Percentiles rank a stretch among this genome's conserved stretches.
Conservation (phyloP, 495 filamentous ascomycete species). For the Penicillium simplicissimum region DNA sequence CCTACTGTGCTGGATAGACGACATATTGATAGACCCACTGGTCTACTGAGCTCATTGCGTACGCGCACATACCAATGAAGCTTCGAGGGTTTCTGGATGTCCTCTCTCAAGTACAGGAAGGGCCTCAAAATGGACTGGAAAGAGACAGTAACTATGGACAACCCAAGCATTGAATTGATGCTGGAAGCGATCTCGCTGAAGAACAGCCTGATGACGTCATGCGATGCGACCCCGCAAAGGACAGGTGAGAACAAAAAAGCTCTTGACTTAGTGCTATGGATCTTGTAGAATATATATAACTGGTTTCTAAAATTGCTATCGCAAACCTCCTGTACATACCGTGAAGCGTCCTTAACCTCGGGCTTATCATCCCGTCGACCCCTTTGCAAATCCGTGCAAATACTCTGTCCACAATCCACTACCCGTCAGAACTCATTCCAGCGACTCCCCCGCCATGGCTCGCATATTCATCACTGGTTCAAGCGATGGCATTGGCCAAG, state of each 20-base stretch:
- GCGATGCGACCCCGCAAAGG: background rate
- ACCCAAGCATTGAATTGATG: no score
- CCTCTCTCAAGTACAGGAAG: no score
- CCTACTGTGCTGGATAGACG: no score
- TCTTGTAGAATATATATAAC: background rate
- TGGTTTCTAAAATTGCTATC: background rate
- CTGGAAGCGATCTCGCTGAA: background rate
- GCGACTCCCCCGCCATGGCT: constrained; percentile 36
- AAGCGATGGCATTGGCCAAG: constrained; percentile 49
- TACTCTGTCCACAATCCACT: background rate
- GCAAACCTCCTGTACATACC: no score
- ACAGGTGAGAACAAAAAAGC: background rate
- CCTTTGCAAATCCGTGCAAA: background rate
- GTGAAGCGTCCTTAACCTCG: background rate
- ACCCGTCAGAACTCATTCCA: background rate
- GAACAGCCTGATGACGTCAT: background rate
- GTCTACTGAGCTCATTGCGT: no score
- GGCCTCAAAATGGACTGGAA: no score
- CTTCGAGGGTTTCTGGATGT: no score
- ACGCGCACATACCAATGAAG: no score
- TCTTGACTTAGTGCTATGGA: background rate
- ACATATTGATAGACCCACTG: no score
- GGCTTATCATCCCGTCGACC: no score
- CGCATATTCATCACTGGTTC: constrained; percentile 61
- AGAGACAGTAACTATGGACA: no score